Evolutionary conservation across 495 filamentous ascomycete species (phyloP), one percentile per base, ranked within the genome.

Genomic region (Chaetomium fimeti): DNA sequence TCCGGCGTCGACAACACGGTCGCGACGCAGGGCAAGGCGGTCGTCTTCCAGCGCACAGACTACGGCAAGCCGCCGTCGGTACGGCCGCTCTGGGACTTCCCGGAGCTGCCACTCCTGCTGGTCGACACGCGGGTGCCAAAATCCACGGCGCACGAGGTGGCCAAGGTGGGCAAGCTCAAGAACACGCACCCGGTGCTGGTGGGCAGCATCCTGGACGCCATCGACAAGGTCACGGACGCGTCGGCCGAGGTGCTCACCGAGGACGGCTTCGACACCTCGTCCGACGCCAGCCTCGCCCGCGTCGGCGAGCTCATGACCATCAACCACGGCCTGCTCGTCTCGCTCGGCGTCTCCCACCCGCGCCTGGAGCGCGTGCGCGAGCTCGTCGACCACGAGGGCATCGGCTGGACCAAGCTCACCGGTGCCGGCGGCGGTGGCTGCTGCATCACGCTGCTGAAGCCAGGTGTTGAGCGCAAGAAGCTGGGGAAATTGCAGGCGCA

Each of bases 1-100:
- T 95, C 91, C 11, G 94, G 94, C 0, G 91, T 98, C 57, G 94
- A 98, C 78, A 98, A 98, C 75, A 98, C 94, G n/a, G 93, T 98
- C 56, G 80, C 93, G 48, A 89, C 91, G 13, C 87, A 91, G 67
- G 94, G 94, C 59, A 96, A 93, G 78, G 94, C 92, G 5, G 92
- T 97, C 3, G 81, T 96, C 36, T 98, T 95, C 79, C 87, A 90
- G 69, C 84, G 94, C 51, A 80, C 76, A 36, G 90, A 96, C 73
- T 93, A 92, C 73, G 78, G 73, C 36, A 88, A 88, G 69, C 90
- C 92, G 8, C 92, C 93, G 0, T 72, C 71, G 1, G 91, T 97
- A n/a, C 82, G 77, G n/a, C 83, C 89, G 9, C 74, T 98, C 16
- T 87, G 83, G 74, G 87, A 88, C 67, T 98, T 98, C 72, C 94